phyloP scores from a whole-genome alignment of 2,329 filamentous ascomycete genomes.

The Alternaria rosae region DNA sequence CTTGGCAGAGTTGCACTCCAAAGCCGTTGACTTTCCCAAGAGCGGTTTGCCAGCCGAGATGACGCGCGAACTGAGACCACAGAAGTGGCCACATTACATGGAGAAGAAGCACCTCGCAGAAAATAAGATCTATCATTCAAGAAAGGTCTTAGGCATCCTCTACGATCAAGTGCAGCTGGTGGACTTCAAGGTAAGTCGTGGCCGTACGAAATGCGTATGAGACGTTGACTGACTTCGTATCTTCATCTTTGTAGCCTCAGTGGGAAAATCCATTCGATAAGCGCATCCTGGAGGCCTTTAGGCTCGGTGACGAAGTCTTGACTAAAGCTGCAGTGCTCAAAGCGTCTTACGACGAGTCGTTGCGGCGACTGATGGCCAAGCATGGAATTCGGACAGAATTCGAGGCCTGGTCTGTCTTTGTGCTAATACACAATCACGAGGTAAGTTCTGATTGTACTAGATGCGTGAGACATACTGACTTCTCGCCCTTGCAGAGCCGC shows the following conservation, averaged over 20 bases:
- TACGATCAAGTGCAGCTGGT: constrained; percentile 78
- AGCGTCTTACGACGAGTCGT: constrained; percentile 74
- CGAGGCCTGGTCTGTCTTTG: constrained; percentile 88
- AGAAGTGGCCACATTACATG: constrained; percentile 85
- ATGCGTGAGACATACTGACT: neutral
- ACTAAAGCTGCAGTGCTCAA: constrained; percentile 72
- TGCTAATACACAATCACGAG: constrained; percentile 75
- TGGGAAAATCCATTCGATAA: constrained; percentile 77
- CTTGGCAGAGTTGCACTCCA: constrained; percentile 82
- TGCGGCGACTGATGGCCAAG: constrained; percentile 84
- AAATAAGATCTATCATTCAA: constrained; percentile 68
- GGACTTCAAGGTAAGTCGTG: constrained; percentile 62
- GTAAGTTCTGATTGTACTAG: neutral
- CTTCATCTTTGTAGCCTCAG: constrained; percentile 57
- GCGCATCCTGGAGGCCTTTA: constrained; percentile 72
- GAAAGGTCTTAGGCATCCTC: constrained; percentile 77
- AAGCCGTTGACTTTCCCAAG: constrained; percentile 94
- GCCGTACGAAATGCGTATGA: neutral
- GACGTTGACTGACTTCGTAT: neutral
- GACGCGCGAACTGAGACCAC: constrained; percentile 65
- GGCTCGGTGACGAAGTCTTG: constrained; percentile 63
- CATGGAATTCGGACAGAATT: constrained; percentile 86
- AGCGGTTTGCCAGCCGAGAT: constrained; percentile 81
- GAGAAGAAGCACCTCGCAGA: constrained; percentile 65
- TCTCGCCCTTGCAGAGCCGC: constrained; percentile 51